phyloP scores from a whole-genome alignment of 352 stramenopile genomes.

The Halophytophthora batemanensis region DNA sequence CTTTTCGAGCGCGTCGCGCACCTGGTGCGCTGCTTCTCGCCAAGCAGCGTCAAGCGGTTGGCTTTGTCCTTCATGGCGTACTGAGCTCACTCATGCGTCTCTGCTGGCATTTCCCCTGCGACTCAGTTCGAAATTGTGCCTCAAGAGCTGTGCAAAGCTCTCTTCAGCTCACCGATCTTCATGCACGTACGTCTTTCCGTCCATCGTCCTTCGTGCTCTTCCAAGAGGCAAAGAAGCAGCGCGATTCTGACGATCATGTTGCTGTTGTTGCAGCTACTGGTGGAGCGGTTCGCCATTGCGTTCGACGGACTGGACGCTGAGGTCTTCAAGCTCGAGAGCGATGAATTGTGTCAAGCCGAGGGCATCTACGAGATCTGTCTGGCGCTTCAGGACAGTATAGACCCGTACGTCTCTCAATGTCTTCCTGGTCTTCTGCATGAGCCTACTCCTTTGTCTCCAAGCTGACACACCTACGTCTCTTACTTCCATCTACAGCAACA shows the following conservation, averaged over 20 bases:
- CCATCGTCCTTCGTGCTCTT: slow-evolving; percentile 2
- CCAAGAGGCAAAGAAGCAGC: background rate
- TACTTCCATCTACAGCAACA: slow-evolving; percentile 7
- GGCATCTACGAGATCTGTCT: slow-evolving; percentile 51
- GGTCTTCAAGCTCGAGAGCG: slow-evolving; percentile 69
- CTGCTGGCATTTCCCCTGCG: background rate
- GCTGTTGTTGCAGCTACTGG: slow-evolving; percentile 37
- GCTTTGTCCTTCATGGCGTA: background rate
- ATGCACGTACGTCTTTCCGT: slow-evolving; percentile 40
- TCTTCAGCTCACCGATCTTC: slow-evolving; percentile 65
- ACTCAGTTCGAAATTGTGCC: slow-evolving; percentile 34
- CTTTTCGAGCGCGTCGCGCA: slow-evolving; percentile 68
- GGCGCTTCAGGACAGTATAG: slow-evolving; percentile 44
- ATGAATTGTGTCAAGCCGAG: slow-evolving; percentile 55
- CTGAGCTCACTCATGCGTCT: background rate
- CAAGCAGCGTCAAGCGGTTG: background rate
- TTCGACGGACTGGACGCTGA: slow-evolving; percentile 52
- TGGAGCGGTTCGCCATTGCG: slow-evolving; percentile 52
- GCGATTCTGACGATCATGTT: background rate
- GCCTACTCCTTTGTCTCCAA: background rate
- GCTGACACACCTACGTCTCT: background rate
- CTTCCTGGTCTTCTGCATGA: background rate
- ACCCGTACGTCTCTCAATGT: slow-evolving; percentile 25
- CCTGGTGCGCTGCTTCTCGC: slow-evolving; percentile 24
- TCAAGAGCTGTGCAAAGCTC: slow-evolving; percentile 14